A percentile compares a stretch with the other conserved stretches of the same genome.
Conservation (phyloP, 2,329 filamentous ascomycete genomes). For the Colletotrichum sublineola region DNA sequence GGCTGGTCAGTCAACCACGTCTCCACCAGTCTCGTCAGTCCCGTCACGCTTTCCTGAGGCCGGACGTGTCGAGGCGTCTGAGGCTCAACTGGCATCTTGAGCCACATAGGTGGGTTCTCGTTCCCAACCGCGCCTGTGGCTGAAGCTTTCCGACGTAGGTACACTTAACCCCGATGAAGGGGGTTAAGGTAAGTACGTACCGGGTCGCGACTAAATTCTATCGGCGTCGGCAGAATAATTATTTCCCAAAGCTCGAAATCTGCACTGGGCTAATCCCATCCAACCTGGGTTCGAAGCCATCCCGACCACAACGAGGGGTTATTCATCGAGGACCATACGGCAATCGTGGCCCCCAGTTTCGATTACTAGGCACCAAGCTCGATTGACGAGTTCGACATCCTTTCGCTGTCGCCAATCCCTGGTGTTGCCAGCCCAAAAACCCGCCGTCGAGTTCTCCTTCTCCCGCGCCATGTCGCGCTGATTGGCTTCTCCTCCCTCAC, state of each 20-base stretch:
- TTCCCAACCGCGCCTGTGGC: conserved; percentile 16
- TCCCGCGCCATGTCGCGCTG: conserved; percentile 35
- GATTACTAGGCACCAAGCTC: background rate
- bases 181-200: conserved; percentile 8
- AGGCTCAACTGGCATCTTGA: background rate
- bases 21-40: conserved; percentile 3
- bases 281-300: conserved; percentile 15
- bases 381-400: background rate
- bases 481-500: conserved; percentile 23
- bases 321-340: background rate
- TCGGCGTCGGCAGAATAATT: conserved; percentile 38
- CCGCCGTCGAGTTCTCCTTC: background rate
- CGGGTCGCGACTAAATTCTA: background rate
- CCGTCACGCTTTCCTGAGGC: conserved; percentile 20
- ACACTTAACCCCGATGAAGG: background rate
- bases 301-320: conserved; percentile 4
- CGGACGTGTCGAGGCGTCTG: conserved; percentile 29
- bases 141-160: background rate
- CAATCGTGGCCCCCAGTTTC: background rate
- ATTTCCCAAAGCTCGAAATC: conserved; percentile 39
- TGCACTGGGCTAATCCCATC: conserved; percentile 22
- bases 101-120: background rate
- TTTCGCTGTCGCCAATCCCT: background rate
- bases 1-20: conserved; percentile 47
- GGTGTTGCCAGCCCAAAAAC: background rate